phyloP scores from a whole-genome alignment of 495 filamentous ascomycete species.

The Neurospora sp. region DNA sequence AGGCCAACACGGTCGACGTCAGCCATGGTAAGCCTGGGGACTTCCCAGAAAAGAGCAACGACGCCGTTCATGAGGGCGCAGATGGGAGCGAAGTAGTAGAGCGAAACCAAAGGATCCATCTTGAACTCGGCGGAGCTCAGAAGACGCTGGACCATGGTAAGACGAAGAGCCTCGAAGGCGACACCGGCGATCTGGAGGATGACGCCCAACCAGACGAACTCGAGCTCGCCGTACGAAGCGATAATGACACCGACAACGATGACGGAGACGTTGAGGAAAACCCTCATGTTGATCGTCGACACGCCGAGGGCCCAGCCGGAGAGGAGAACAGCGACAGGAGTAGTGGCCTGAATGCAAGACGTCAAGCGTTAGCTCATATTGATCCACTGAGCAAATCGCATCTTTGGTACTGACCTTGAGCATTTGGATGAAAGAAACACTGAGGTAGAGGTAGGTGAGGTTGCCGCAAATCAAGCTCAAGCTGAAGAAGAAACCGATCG shows the following conservation, averaged over 20 bases:
- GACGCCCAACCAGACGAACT: constrained; percentile 80
- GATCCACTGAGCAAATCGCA: neutral
- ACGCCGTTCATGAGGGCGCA: constrained; percentile 83
- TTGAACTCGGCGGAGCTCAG: constrained; percentile 87
- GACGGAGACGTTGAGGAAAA: constrained; percentile 73
- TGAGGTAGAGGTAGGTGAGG: constrained; percentile 84
- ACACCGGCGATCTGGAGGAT: constrained; percentile 78
- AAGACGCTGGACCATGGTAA: constrained; percentile 85
- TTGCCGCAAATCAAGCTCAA: constrained; percentile 92
- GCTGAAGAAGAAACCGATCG: constrained; percentile 88
- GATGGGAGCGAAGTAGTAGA: constrained; percentile 93
- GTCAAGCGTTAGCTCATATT: constrained; percentile 14
- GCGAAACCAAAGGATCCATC: constrained; percentile 93
- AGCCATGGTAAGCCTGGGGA: constrained; percentile 56
- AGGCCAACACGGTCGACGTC: constrained; percentile 70
- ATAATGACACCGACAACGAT: constrained; percentile 88
- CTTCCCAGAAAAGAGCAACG: constrained; percentile 69
- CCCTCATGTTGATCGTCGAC: constrained; percentile 63
- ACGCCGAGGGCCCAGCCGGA: constrained; percentile 76
- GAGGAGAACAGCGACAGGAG: constrained; percentile 78
- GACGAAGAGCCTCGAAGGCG: constrained; percentile 78
- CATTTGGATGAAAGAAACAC: constrained; percentile 96
- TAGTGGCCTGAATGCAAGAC: constrained; percentile 55
- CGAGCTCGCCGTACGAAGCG: constrained; percentile 86
- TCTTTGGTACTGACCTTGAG: constrained; percentile 57